Evolutionary conservation across 768 basidiomycete genomes (phyloP), one percentile per base, ranked within the genome.

Genomic region (Grammothele lineata): DNA sequence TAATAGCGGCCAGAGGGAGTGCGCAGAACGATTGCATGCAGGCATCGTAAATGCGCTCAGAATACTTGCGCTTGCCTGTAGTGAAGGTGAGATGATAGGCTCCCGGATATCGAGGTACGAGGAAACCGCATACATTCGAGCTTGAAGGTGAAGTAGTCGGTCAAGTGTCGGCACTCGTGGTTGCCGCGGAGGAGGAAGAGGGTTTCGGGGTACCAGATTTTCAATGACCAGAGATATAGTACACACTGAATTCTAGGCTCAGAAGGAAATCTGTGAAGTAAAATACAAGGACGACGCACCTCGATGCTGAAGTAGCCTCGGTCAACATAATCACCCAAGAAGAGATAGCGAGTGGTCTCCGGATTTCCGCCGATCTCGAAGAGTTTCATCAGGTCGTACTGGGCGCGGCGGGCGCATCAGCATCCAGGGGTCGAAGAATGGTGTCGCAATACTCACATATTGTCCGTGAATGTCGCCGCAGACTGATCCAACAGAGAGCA

Each of bases 401-500:
- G 51, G 19, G 58, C 42, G 14, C 14, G 27, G 7, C 7, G 27
- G 27, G 27, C 27, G 27, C 27, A 30, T 30, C 27, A 30, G 27
- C 14, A 14, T 14, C 8, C 27, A 14, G 27, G 8, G 27, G 8
- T 14, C 8, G 14, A 14, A 30, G 27, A 30, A 30, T 7, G 27
- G 14, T 30, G 14, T n/a, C 27, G 27, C 15, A 33, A 39, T 40
- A 72, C 88, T 65, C 58, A 96, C 95, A 71, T 99, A 99, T 90
- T 99, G 95, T 1, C 95, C 95, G 59, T 98, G 95, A 37, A 98
- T 96, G 70, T 98, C 95, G 39, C 95, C 96, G 66, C 95, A 98
- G 9, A 67, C 66, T 67, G 33, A 5, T 30, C 18, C 18, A 37
- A 3, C 25, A 12, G 30, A 7, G 11, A 58, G n/a, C 18, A 46